Evolutionary conservation across 441 rosid genomes (phyloP), one percentile per base, ranked within the genome.

Genomic region (Pelargonium fulgidum): DNA sequence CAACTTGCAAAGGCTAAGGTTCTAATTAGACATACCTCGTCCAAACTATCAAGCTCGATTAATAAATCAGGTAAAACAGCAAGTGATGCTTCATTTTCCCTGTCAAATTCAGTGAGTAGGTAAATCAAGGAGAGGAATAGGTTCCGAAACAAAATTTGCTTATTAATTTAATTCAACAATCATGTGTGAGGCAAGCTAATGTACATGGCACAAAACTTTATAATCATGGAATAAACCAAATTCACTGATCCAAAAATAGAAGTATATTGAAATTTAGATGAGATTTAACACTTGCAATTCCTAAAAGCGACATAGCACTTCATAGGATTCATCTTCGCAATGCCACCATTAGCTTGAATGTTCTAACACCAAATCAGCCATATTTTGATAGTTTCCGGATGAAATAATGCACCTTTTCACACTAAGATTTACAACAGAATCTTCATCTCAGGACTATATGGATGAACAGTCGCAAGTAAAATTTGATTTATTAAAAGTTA

Each of bases 41-140:
- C 81, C 99, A 94, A 85, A 12, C 82, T 72, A 72, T 94, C 99
- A 72, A 94, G 92, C 86, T 94, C 99, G 78, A 79, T 70, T 59
- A 94, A 75, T 68, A 94, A 82, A 79, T 90, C 98, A 50, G 99
- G 90, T 73, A 94, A 85, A 76, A 94, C 99, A 76, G 98, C 89
- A 77, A 94, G 98, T 64, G 98, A 94, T 1, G 98, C 99, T 81
- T 94, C 99, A 81, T 94, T 94, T 83, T 94, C 99, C 85, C 99
- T 94, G 81, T 63, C 67, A 75, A 50, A 70, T 74, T 67, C 64
- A 59, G 22, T 22, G 64, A 59, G 36, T 5, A 22, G 64, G 64
- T 59, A 16, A 56, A 56, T 19, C 62, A 56, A 20, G 26, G 62
- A 59, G 33, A n/a, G n/a, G n/a, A n/a, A n/a, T n/a, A n/a, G 24